Evolutionary conservation across 139 green algal species (phyloP).

Genomic region (Chlamydomonas sp.): DNA sequence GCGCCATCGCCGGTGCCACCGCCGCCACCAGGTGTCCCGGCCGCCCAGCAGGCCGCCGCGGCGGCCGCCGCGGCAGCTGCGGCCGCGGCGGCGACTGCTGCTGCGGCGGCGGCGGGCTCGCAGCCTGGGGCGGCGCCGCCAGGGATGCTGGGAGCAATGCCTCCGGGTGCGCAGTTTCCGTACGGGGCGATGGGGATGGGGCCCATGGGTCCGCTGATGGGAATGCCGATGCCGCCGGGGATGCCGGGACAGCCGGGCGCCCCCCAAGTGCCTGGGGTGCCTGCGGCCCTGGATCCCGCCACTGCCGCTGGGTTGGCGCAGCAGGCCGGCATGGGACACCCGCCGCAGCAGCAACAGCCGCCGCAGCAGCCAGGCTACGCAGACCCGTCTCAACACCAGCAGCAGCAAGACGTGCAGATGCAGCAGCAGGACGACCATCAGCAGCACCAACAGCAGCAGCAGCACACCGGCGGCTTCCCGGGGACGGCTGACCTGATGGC

Average conservation of each 20-base stretch:
- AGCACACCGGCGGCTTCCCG: not conserved
- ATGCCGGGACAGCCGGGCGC: constrained; percentile 7
- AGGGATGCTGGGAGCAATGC: constrained; percentile 23
- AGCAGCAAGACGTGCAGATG: not conserved
- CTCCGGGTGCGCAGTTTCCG: not conserved
- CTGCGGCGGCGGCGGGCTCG: not conserved
- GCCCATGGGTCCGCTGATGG: not conserved
- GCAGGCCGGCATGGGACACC: not conserved
- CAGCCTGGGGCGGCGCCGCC: not conserved
- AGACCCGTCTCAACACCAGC: no score
- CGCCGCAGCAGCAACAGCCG: no score
- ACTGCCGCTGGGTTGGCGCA: not conserved
- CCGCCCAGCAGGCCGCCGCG: not conserved
- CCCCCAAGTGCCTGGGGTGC: not conserved
- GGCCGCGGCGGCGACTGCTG: no score
- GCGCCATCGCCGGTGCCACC: no score
- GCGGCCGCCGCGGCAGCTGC: not conserved
- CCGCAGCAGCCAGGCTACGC: no score
- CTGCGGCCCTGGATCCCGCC: no score
- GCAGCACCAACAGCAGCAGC: not conserved
- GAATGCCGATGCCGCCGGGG: constrained; percentile 32
- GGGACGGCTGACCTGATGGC: constrained; percentile 11
- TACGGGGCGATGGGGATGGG: no score
- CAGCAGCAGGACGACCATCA: not conserved
- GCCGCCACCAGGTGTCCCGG: no score